A percentile compares a stretch with the other conserved stretches of the same genome.
Conservation (phyloP, 352 stramenopile species). For the Phytophthora ramorum region DNA sequence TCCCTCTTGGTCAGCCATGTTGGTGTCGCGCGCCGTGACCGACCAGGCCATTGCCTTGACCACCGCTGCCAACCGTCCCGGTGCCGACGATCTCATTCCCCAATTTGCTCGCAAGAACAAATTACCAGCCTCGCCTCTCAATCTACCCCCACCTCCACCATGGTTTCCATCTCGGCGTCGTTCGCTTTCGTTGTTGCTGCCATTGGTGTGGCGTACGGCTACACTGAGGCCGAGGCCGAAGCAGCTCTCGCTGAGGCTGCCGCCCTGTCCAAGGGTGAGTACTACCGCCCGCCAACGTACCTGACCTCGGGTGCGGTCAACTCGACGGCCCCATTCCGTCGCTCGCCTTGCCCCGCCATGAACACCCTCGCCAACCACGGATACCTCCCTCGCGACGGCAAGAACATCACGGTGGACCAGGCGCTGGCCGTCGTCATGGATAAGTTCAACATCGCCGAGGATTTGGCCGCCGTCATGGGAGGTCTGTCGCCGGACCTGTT, state of each 20-base stretch:
- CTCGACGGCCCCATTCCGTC: constrained; percentile 33
- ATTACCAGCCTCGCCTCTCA: no score
- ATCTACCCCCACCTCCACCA: no score
- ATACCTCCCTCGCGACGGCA: constrained; percentile 48
- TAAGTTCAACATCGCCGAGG: constrained; percentile 47
- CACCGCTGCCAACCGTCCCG: no score
- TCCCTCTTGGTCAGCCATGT: no score
- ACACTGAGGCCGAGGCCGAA: constrained; percentile 24
- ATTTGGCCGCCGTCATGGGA: constrained; percentile 27
- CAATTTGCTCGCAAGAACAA: no score
- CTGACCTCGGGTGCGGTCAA: constrained; percentile 39
- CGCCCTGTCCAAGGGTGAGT: constrained; percentile 24
- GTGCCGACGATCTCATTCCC: no score
- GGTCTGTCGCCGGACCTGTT: constrained; percentile 26
- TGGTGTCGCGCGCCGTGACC: no score
- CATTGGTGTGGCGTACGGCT: constrained; percentile 23
- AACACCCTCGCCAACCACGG: constrained; percentile 66
- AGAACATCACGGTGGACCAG: constrained; percentile 37
- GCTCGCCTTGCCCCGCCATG: constrained; percentile 52
- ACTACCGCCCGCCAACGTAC: constrained; percentile 39
- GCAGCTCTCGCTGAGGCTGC: constrained; percentile 19
- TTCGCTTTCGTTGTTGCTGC: constrained; percentile 15
- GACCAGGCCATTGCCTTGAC: no score
- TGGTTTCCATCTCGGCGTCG: constrained; percentile 5
- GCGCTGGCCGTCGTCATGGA: constrained; percentile 39